These are phyloP conservation scores for Plantago major DNA, from an alignment of 257 asterid genomes.

Conservation along the genomic window DNA sequence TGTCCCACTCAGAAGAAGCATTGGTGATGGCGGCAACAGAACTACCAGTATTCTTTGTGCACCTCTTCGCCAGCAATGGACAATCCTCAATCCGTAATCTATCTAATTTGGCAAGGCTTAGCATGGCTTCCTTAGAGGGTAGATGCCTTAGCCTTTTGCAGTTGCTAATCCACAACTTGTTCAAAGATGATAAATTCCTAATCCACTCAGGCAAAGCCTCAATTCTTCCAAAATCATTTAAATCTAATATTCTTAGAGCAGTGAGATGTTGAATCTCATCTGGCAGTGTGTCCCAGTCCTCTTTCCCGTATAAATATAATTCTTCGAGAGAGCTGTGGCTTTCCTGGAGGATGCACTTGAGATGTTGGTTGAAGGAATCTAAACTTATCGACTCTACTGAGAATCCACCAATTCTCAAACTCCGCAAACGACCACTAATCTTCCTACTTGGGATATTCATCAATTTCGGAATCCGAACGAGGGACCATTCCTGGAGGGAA, in stretches of 20 bases:
- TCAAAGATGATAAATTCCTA: constrained; percentile 11
- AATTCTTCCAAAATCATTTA: no score
- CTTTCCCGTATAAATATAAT: background rate
- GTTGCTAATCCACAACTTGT: fast-evolving
- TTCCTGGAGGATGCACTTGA: background rate
- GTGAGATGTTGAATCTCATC: constrained; percentile 16
- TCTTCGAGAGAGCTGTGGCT: background rate
- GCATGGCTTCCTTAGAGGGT: constrained; percentile 17
- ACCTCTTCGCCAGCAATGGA: background rate
- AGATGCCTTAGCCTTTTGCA: constrained; percentile 9
- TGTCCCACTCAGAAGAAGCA: constrained; percentile 15
- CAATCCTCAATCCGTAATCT: background rate
- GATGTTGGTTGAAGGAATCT: constrained; percentile 2
- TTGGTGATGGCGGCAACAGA: no score
- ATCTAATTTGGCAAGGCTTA: background rate
- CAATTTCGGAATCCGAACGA: background rate
- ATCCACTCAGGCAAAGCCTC: constrained; percentile 24
- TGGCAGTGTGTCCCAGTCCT: constrained; percentile 14
- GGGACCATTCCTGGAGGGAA: background rate
- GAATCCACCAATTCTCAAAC: background rate
- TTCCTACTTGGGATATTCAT: background rate
- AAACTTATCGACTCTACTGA: background rate
- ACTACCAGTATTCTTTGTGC: no score
- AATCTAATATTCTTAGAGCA: background rate
- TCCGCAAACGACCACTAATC: background rate